Evolutionary conservation across 371 early-diverging fungal species (phyloP).

Genomic region (Blakeslea trispora): DNA sequence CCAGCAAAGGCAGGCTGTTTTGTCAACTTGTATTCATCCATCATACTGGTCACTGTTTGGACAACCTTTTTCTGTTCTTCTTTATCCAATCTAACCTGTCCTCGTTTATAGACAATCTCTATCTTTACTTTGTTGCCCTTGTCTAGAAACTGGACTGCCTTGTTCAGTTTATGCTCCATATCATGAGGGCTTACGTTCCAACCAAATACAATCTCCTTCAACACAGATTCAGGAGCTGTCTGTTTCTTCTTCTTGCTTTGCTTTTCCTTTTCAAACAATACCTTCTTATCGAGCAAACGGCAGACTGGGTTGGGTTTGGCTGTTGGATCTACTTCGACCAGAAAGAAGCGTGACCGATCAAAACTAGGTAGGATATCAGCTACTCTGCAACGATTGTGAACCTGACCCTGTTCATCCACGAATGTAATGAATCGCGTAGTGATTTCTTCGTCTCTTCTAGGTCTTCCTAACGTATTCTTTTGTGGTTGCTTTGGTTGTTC

Average conservation of each 20-base stretch:
- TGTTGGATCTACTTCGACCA: conserved; percentile 54
- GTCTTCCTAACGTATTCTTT: conserved; percentile 24
- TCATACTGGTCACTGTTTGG: conserved; percentile 12
- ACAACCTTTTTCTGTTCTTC: conserved; percentile 30
- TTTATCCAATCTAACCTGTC: conserved; percentile 31
- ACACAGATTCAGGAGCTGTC: conserved; percentile 39
- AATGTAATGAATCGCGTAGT: conserved; percentile 49
- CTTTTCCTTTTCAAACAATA: conserved; percentile 55
- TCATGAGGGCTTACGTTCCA: conserved; percentile 63
- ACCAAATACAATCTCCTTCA: conserved; percentile 60
- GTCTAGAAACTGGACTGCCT: conserved; percentile 55
- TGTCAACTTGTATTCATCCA: conserved; percentile 36
- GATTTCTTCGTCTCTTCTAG: conserved; percentile 62
- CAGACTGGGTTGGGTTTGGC: conserved; percentile 55
- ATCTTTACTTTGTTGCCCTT: conserved; percentile 61
- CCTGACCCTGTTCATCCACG: conserved; percentile 48
- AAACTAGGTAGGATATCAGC: conserved; percentile 35
- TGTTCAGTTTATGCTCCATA: conserved; percentile 57
- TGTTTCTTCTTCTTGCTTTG: conserved; percentile 49
- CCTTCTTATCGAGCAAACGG: conserved; percentile 57
- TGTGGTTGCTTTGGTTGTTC: conserved; percentile 8
- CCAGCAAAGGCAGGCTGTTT: conserved; percentile 34
- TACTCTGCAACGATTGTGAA: conserved; percentile 35
- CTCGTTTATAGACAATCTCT: conserved; percentile 57
- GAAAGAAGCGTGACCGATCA: conserved; percentile 51